Base-by-base conservation (phyloP, 2,329 filamentous ascomycete species). In the Samsoniella hepiali region DNA sequence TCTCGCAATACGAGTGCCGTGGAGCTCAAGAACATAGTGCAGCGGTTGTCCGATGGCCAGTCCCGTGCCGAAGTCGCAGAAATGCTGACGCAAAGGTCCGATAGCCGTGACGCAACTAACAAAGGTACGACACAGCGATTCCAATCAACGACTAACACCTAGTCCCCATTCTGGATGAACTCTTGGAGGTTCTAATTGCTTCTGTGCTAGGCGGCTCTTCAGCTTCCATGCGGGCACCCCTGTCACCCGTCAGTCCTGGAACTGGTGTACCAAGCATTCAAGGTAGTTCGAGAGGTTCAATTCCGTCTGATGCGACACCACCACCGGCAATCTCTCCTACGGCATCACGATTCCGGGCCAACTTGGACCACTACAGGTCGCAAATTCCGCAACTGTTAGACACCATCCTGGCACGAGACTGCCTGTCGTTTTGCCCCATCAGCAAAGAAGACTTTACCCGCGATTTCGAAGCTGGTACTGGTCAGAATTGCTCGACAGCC, bases 11-110 rank as follows among this genome's bases (percentile, higher is more conserved):
- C 59, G 13, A 47, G 44, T 22, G 22, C 51, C 0, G 53, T 31
- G 7, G 51, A 62, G 40, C 32, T 57, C 3, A 44, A 17, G 32
- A 29, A 57, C 22, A 62, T 62, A 1, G 5, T 62, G 13, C 51
- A 50, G 4, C 32, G 60, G 22, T 44, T 62, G n/a, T 49, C 31
- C 7, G 44, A 62, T 11, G 51, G 60, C 42, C 60, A 62, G 22
- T 27, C 60, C 1, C 60, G 42, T 9, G 51, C 60, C 31, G 60
- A 62, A 15, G 53, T 62, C 1, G 60, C 34, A 5, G 53, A 45
- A 17, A 40, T 62, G 51, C 15, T 62, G 3, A 29, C 53, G 3
- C 51, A 50, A 38, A 40, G 47, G 2, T 8, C 9, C 1, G 32
- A 32, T 3, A 29, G 42, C 9, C 27, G 15, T 29, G 17, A 38